phyloP scores from a whole-genome alignment of 306 rosid species.

The Lathyrus sativus region DNA sequence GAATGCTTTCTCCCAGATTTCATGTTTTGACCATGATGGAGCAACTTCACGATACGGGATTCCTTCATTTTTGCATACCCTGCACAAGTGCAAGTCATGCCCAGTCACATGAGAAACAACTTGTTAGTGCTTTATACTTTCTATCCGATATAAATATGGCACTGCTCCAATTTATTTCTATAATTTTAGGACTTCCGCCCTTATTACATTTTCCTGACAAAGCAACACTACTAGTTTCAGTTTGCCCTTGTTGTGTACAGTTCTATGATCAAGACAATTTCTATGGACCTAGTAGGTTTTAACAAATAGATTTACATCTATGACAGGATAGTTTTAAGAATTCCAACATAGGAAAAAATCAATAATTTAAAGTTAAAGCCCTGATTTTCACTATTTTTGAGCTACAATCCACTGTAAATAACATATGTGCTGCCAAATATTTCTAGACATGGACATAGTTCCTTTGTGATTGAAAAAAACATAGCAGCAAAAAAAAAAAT shows the following conservation, averaged over 20 bases:
- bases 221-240: constrained; percentile 30
- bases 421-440: constrained; percentile 3
- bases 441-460: constrained; percentile 2
- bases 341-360: background rate
- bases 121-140: constrained; percentile 25
- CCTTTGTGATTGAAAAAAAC: constrained; percentile 21
- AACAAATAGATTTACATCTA: constrained; percentile 29
- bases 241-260: constrained; percentile 4
- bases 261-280: background rate
- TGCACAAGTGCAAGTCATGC: constrained; percentile 36
- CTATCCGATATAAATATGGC: constrained; percentile 16
- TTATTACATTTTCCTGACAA: constrained; percentile 17
- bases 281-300: constrained; percentile 8
- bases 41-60: constrained; percentile 82
- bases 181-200: background rate
- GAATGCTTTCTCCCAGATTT: constrained; percentile 84
- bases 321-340: constrained; percentile 3
- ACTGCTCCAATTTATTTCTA: constrained; percentile 14
- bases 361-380: constrained; percentile 23
- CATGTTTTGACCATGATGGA: constrained; percentile 75
- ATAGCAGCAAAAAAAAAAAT: background rate
- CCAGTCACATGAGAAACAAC: constrained; percentile 26
- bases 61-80: constrained; percentile 71
- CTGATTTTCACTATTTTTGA: constrained; percentile 14
- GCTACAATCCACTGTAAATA: constrained; percentile 11